Percentiles rank a stretch among this genome's conserved stretches.
phyloP scores from a whole-genome alignment of 1,284 basidiomycete genomes.

The Vanrija pseudolonga region DNA sequence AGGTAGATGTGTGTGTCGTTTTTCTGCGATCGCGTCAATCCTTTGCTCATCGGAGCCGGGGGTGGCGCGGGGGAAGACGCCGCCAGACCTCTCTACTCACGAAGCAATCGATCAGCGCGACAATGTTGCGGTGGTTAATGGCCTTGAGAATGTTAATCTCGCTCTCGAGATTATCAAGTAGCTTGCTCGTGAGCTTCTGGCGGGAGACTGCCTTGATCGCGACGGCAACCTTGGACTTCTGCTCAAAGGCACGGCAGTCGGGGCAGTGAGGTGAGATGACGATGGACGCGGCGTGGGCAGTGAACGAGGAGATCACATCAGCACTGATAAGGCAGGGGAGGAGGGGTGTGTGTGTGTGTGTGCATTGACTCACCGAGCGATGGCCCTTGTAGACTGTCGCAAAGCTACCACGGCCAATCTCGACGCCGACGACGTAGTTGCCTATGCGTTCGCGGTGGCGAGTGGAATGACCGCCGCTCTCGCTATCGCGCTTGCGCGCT shows the following conservation, averaged over 20 bases:
- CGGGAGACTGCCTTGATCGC: conserved; percentile 95
- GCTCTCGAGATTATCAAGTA: conserved; percentile 93
- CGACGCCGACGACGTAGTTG: conserved; percentile 53
- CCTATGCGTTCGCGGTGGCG: conserved; percentile 46
- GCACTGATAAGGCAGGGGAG: not conserved
- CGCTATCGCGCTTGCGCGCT: conserved; percentile 17
- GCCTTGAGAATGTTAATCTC: conserved; percentile 97
- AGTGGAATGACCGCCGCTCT: conserved; percentile 5
- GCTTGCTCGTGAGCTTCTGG: conserved; percentile 82
- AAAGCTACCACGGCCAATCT: conserved; percentile 76
- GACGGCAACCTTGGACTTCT: conserved; percentile 73
- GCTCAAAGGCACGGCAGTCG: not conserved
- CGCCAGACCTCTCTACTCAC: conserved; percentile 38
- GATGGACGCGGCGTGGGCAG: not conserved
- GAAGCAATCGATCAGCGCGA: conserved; percentile 87
- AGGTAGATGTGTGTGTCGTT: conserved; percentile 92
- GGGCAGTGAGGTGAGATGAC: not conserved
- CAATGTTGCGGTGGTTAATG: conserved; percentile 89
- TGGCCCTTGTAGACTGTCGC: conserved; percentile 94
- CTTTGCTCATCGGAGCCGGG: not conserved
- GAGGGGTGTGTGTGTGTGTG: not conserved
- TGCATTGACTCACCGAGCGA: conserved; percentile 62
- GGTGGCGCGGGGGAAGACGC: not conserved
- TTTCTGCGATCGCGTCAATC: conserved; percentile 56
- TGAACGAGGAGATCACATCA: not conserved